These are phyloP conservation scores for Begonia peltatifolia DNA, from an alignment of 306 rosid genomes.

Conservation along the genomic window DNA sequence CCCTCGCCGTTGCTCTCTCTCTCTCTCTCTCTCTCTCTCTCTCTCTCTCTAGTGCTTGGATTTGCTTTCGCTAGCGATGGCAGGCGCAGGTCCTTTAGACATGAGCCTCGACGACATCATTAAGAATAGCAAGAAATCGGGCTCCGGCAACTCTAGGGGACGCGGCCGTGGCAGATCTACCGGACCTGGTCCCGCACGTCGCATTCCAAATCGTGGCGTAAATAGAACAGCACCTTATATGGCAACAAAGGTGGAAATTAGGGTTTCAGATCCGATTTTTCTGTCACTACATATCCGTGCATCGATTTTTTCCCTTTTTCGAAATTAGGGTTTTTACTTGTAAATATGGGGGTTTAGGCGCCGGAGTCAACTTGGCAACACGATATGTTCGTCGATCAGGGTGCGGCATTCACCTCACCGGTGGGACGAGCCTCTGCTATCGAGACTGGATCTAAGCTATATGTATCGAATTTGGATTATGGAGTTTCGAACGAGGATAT, in stretches of 20 bases:
- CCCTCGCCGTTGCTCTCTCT: conserved; percentile 7
- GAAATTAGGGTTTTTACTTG: background rate
- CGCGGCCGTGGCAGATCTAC: conserved; percentile 23
- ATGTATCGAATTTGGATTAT: conserved; percentile 76
- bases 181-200: conserved; percentile 90
- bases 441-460: conserved; percentile 90
- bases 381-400: conserved; percentile 57
- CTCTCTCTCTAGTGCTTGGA: conserved; percentile 8
- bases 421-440: conserved; percentile 61
- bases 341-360: conserved; percentile 39
- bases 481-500: conserved; percentile 91
- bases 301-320: background rate
- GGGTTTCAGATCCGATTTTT: background rate
- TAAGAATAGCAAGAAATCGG: conserved; percentile 72
- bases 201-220: conserved; percentile 41
- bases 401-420: conserved; percentile 23
- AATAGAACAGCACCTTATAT: conserved; percentile 58
- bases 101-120: conserved; percentile 85
- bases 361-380: conserved; percentile 93
- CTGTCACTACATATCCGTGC: background rate
- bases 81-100: conserved; percentile 42
- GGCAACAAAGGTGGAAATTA: conserved; percentile 33
- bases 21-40: conserved; percentile 8
- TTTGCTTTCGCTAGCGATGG: background rate
- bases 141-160: conserved; percentile 41